Evolutionary conservation across 805 yeast species (phyloP).

Genomic region (Teunomyces cretensis): DNA sequence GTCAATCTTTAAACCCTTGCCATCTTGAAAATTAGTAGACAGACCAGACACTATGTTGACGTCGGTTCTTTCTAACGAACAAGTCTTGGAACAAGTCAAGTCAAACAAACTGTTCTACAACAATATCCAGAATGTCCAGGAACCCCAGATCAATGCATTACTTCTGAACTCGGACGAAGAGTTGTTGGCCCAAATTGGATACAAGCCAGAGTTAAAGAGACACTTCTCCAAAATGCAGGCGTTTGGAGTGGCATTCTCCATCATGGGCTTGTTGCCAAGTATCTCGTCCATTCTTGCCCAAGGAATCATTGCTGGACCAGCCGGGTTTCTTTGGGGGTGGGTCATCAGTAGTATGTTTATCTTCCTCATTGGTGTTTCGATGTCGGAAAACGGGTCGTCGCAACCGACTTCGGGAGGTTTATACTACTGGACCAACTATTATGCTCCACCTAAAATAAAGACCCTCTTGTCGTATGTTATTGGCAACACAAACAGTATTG

Average conservation of each 20-base stretch:
- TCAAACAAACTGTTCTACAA: slow-evolving; percentile 25
- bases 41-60: neutral
- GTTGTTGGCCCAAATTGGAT: slow-evolving; percentile 58
- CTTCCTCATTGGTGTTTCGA: slow-evolving; percentile 57
- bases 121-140: slow-evolving; percentile 29
- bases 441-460: slow-evolving; percentile 55
- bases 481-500: slow-evolving; percentile 68
- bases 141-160: slow-evolving; percentile 22
- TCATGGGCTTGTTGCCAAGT: slow-evolving; percentile 70
- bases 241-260: slow-evolving; percentile 69
- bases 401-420: slow-evolving; percentile 78
- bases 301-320: slow-evolving; percentile 63
- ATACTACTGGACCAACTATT: slow-evolving; percentile 66
- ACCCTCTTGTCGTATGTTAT: slow-evolving; percentile 59
- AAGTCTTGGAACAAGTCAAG: slow-evolving; percentile 23
- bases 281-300: slow-evolving; percentile 55
- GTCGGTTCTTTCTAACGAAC: slow-evolving; percentile 15
- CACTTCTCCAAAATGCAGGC: slow-evolving; percentile 61
- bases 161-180: slow-evolving; percentile 22
- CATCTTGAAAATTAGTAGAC: neutral
- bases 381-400: slow-evolving; percentile 67
- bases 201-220: slow-evolving; percentile 66
- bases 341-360: slow-evolving; percentile 57
- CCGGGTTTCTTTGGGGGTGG: slow-evolving; percentile 76
- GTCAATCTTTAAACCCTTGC: neutral